Base-by-base conservation (phyloP, 2,329 filamentous ascomycete species). In the Proliferodiscus dingleyae region DNA sequence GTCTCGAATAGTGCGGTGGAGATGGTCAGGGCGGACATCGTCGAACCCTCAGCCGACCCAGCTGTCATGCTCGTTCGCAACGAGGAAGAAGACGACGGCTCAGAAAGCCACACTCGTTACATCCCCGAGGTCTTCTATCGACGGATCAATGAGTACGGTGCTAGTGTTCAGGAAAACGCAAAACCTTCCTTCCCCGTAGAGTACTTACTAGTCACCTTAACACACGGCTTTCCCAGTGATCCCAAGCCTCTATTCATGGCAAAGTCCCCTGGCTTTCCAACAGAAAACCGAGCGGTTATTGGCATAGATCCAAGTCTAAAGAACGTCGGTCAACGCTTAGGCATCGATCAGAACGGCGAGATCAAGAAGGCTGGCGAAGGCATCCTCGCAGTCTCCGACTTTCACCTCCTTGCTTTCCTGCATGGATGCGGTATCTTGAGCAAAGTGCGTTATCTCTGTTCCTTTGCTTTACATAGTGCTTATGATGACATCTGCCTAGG, bases 71-170 rank as follows among this genome's bases (percentile, higher is more conserved):
- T 98, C 37, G 93, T 98, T 4, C 89, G 90, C 51, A 85, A 87
- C 19, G 91, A 97, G 63, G 87, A 91, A 48, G 89, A 96, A 57
- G 86, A 90, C 41, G 85, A 89, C 53, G 80, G 72, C 56, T 80
- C 71, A 45, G 72, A 68, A 40, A 84, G 77, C 64, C 81, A 81
- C 45, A 83, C 85, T 19, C 80, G 90, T 58, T 98, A 98, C 63
- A 95, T 98, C 18, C 93, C 93, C 1, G 93, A 98, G 61, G 91
- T 98, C 4, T 98, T 97, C 68, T 98, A 94, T 70, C 82, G 91
- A 51, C 83, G 81, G 57, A 89, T 95, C 67, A 98, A 98, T 66
- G 91, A 98, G 65, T 95, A 98, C 63, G 90, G 90, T 26, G 88
- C 86, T 53, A 95, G 91, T 57, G 93, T 97, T 6, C 93, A 96